Conservation (phyloP, 345 rosid genomes). For the Balakata baccata region DNA sequence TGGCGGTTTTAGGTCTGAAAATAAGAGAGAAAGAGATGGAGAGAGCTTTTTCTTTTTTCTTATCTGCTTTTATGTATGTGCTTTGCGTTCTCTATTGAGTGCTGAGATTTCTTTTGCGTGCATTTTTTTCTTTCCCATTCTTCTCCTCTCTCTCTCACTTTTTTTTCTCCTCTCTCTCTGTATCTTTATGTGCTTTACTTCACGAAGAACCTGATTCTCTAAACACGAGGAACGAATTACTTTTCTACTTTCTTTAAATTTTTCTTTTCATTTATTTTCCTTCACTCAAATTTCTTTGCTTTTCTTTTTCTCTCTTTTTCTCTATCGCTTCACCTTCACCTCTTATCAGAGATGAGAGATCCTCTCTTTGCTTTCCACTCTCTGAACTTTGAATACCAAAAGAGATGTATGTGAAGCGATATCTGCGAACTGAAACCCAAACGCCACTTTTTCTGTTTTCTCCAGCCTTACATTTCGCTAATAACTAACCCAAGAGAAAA, state of each 20-base stretch:
- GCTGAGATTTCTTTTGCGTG: slow-evolving; percentile 7
- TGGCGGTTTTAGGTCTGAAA: background rate
- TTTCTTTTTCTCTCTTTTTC: background rate
- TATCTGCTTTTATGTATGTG: background rate
- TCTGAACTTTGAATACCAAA: background rate
- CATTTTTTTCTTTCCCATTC: no score
- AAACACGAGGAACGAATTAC: slow-evolving; percentile 61
- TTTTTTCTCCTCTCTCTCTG: slow-evolving; percentile 7
- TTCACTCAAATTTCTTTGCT: slow-evolving; percentile 6
- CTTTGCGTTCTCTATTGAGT: background rate
- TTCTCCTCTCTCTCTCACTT: background rate
- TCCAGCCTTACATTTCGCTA: slow-evolving; percentile 5
- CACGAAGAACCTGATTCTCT: slow-evolving; percentile 87
- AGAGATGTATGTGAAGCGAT: slow-evolving; percentile 29
- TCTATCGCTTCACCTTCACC: slow-evolving; percentile 17
- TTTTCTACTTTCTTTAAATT: slow-evolving; percentile 24
- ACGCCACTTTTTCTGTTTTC: slow-evolving; percentile 27
- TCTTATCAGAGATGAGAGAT: background rate
- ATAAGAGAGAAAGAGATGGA: background rate
- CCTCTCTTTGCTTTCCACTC: slow-evolving; percentile 1
- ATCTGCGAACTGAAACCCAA: slow-evolving; percentile 28
- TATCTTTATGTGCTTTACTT: slow-evolving; percentile 31
- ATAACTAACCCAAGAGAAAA: background rate
- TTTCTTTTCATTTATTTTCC: background rate
- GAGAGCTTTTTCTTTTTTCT: slow-evolving; percentile 14